Evolutionary conservation across 805 yeast species (phyloP).

Genomic region (Candida succiphila): DNA sequence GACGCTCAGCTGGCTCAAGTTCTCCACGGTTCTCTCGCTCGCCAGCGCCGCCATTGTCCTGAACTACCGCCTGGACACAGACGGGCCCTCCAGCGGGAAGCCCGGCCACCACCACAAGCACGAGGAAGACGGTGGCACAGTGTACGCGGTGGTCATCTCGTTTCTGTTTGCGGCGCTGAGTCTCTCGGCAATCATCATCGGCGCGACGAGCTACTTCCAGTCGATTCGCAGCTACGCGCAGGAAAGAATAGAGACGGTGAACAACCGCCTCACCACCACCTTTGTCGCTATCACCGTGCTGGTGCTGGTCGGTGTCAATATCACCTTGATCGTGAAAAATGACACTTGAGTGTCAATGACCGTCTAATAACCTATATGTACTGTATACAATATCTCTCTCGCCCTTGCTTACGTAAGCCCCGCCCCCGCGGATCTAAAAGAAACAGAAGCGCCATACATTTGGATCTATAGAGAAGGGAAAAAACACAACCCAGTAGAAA

Average conservation of each 20-base stretch:
- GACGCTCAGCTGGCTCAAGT: conserved; percentile 36
- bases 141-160: conserved; percentile 15
- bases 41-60: conserved; percentile 36
- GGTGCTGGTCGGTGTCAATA: conserved; percentile 25
- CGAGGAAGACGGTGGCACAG: too few relatives aligned
- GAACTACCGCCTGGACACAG: conserved; percentile 27
- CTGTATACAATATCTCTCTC: too few relatives aligned
- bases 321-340: conserved; percentile 12
- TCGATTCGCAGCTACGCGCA: conserved; percentile 34
- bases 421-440: too few relatives aligned
- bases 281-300: conserved; percentile 25
- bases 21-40: conserved; percentile 33
- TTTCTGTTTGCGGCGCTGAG: conserved; percentile 28
- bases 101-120: conserved; percentile 1
- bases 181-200: conserved; percentile 25
- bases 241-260: conserved; percentile 28
- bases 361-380: too few relatives aligned
- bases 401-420: too few relatives aligned
- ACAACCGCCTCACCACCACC: conserved; percentile 23
- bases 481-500: too few relatives aligned
- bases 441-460: too few relatives aligned
- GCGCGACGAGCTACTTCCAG: conserved; percentile 31
- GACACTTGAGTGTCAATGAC: background rate
- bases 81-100: background rate
- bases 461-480: too few relatives aligned